These are phyloP conservation scores for Tolypocladium capitatum DNA, from an alignment of 2,329 filamentous ascomycete species.

Conservation along the genomic window DNA sequence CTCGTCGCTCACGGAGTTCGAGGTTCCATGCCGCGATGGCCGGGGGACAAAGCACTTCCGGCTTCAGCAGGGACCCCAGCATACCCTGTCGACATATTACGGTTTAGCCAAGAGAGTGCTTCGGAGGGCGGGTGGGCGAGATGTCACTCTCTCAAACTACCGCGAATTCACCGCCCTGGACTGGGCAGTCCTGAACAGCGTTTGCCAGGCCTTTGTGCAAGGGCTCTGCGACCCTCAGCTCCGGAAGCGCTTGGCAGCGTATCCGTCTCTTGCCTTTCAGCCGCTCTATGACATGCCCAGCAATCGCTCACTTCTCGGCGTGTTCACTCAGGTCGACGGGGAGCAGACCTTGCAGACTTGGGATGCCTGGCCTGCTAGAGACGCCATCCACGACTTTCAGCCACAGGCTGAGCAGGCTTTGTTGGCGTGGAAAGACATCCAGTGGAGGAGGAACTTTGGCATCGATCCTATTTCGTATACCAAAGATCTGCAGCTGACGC, in stretches of 20 bases:
- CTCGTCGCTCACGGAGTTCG: slow-evolving; percentile 7
- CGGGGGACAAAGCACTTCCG: slow-evolving; percentile 11
- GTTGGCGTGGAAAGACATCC: slow-evolving; percentile 31
- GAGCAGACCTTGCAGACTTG: slow-evolving; percentile 34
- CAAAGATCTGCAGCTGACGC: slow-evolving; percentile 35
- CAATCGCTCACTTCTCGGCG: slow-evolving; percentile 37
- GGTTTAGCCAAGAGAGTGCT: slow-evolving; percentile 34
- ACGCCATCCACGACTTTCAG: slow-evolving; percentile 7
- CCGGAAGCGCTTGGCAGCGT: slow-evolving; percentile 28
- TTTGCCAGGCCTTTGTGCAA: slow-evolving; percentile 39
- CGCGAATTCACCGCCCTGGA: slow-evolving; percentile 29
- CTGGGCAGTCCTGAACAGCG: slow-evolving; percentile 33
- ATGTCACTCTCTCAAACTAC: slow-evolving; percentile 34
- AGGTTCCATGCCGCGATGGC: slow-evolving; percentile 7
- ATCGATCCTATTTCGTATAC: slow-evolving; percentile 35
- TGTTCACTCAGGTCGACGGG: slow-evolving; percentile 42
- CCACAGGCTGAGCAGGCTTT: slow-evolving; percentile 22
- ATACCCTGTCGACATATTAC: slow-evolving; percentile 33
- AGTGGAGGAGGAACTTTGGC: slow-evolving; percentile 24
- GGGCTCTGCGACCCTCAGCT: slow-evolving; percentile 37
- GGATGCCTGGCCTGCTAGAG: slow-evolving; percentile 12
- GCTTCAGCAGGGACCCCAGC: slow-evolving; percentile 28
- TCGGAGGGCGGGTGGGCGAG: slow-evolving; percentile 33
- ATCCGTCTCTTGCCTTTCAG: slow-evolving; percentile 32
- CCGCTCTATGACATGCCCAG: slow-evolving; percentile 12